Evolutionary conservation across 2,329 filamentous ascomycete genomes (phyloP).

Genomic region (Stagonosporopsis vannaccii): DNA sequence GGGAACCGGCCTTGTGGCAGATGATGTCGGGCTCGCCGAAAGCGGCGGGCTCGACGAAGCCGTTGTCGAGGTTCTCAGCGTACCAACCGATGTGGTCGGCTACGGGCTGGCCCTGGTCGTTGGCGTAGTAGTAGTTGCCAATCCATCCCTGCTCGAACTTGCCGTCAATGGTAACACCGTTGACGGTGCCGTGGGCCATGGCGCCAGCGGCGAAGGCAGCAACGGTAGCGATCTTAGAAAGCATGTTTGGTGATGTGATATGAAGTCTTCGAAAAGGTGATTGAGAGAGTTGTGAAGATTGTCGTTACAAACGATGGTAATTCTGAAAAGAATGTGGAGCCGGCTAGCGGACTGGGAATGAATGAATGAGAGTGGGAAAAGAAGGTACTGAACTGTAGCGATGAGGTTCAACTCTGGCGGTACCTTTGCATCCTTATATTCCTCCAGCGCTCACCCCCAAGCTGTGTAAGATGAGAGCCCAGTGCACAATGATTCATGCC

Average conservation of each 20-base stretch:
- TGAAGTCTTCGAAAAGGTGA: conserved; percentile 18
- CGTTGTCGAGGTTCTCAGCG: conserved; percentile 48
- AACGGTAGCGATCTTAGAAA: conserved; percentile 36
- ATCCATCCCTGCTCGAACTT: conserved; percentile 55
- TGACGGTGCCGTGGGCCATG: conserved; percentile 57
- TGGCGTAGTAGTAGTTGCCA: conserved; percentile 51
- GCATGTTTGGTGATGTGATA: conserved; percentile 33
- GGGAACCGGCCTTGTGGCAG: conserved; percentile 66
- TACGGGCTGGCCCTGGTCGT: conserved; percentile 32
- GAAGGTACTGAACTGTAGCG: conserved; percentile 41
- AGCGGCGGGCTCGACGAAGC: conserved; percentile 42
- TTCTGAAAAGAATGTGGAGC: conserved; percentile 43
- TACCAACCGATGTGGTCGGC: conserved; percentile 55
- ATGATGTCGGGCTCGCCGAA: conserved; percentile 57
- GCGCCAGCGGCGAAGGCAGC: conserved; percentile 46
- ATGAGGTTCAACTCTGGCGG: conserved; percentile 18
- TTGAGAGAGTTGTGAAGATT: conserved; percentile 21
- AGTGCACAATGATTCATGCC: conserved; percentile 22
- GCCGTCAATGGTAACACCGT: conserved; percentile 57
- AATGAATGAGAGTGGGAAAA: conserved; percentile 38
- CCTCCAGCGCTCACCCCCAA: conserved; percentile 3
- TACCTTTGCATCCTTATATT: conserved; percentile 5
- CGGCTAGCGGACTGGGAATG: conserved; percentile 39
- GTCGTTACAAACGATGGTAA: conserved; percentile 31
- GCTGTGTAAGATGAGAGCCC: conserved; percentile 14